Conservation (phyloP, 2,329 filamentous ascomycete species). For the Sclerotinia borealis region DNA sequence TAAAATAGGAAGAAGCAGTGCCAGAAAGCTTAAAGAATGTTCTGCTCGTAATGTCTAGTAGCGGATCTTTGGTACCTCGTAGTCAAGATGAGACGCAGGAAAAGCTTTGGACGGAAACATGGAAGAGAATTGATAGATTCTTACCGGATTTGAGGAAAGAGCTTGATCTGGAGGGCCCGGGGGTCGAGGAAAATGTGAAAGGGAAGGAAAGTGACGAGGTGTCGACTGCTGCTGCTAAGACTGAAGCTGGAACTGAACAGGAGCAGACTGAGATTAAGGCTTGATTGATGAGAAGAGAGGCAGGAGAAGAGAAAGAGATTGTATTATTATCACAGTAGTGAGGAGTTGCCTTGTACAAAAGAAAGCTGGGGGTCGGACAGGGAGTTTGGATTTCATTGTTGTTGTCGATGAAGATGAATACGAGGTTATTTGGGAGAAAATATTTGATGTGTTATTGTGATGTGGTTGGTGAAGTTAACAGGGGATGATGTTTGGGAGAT, state of each 20-base stretch:
- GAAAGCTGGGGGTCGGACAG: background rate
- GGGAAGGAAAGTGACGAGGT: background rate
- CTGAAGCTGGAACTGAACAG: background rate
- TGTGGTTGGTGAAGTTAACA: background rate
- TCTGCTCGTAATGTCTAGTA: constrained; percentile 87
- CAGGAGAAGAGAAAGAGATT: background rate
- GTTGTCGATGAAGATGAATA: background rate
- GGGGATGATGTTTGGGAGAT: background rate
- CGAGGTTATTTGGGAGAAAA: background rate
- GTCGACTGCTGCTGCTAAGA: background rate
- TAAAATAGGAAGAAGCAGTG: constrained; percentile 77
- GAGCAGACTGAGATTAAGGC: background rate
- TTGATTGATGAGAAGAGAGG: background rate
- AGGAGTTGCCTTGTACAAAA: background rate
- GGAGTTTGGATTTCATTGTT: constrained; percentile 1
- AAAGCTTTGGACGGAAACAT: constrained; percentile 56
- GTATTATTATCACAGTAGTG: background rate
- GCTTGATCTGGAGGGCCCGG: constrained; percentile 43
- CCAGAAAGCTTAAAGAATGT: constrained; percentile 96
- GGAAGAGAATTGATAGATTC: constrained; percentile 61
- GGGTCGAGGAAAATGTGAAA: background rate
- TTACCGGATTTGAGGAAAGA: constrained; percentile 54
- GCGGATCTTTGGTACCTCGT: constrained; percentile 73
- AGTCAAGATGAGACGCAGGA: constrained; percentile 48
- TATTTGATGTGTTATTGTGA: too few relatives aligned